These are phyloP conservation scores for Cladosporium sp. DNA, from an alignment of 2,329 filamentous ascomycete species.

Conservation along the genomic window DNA sequence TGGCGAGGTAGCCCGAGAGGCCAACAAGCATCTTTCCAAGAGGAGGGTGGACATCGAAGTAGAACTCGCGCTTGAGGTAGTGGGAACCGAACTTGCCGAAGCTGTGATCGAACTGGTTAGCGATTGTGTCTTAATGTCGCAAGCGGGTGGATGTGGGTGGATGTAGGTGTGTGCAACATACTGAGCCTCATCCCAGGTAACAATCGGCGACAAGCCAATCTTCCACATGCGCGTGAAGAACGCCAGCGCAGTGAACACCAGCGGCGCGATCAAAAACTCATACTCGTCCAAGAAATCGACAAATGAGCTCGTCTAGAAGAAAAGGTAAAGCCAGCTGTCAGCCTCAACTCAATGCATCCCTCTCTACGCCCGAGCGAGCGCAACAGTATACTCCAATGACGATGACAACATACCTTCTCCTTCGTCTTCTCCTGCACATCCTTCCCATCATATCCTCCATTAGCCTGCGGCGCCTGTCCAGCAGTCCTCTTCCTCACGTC, in stretches of 20 bases:
- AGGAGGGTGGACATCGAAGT: constrained; percentile 95
- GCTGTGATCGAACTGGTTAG: constrained; percentile 21
- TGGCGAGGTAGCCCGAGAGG: constrained; percentile 90
- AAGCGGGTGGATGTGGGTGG: neutral
- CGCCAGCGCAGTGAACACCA: constrained; percentile 62
- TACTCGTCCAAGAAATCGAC: constrained; percentile 63
- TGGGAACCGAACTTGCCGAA: constrained; percentile 98
- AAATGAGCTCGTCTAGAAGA: constrained; percentile 53
- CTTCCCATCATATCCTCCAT: constrained; percentile 35
- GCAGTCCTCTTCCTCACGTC: constrained; percentile 50
- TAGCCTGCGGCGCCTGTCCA: constrained; percentile 31
- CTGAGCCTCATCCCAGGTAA: constrained; percentile 77
- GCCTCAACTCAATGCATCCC: constrained; percentile 2
- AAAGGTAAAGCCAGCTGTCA: constrained; percentile 23
- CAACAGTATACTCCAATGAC: neutral
- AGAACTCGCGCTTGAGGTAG: constrained; percentile 98
- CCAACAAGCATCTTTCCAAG: constrained; percentile 98
- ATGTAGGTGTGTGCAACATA: constrained; percentile 43
- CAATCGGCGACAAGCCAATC: constrained; percentile 68
- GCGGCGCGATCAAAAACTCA: constrained; percentile 63
- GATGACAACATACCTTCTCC: constrained; percentile 43
- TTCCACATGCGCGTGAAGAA: constrained; percentile 69
- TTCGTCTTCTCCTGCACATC: constrained; percentile 48
- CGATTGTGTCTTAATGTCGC: neutral
- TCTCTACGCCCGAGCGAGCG: constrained; percentile 2